Percentiles rank a stretch among this genome's conserved stretches.
phyloP scores from a whole-genome alignment of 768 basidiomycete species.

The Naganishia antarctica region DNA sequence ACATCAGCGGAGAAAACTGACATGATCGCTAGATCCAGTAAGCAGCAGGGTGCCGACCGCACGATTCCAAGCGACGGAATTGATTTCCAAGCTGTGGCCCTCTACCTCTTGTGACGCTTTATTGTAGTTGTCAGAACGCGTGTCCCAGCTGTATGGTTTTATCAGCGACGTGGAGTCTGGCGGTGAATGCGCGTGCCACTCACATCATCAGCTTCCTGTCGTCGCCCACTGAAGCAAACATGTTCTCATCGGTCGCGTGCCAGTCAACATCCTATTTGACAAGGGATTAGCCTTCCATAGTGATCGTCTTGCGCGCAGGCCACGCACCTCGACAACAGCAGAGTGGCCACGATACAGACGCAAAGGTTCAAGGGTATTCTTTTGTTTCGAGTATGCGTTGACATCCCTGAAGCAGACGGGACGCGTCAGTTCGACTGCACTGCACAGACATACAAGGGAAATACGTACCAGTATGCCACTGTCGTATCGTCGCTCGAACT shows the following conservation, averaged over 20 bases:
- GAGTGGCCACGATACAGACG: constrained; percentile 80
- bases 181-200: constrained; percentile 44
- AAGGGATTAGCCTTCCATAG: constrained; percentile 22
- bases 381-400: constrained; percentile 73
- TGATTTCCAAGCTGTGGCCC: constrained; percentile 85
- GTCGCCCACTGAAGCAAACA: constrained; percentile 93
- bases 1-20: constrained; percentile 45
- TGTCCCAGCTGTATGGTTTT: constrained; percentile 72
- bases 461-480: constrained; percentile 78
- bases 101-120: constrained; percentile 69
- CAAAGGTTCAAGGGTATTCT: constrained; percentile 74
- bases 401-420: constrained; percentile 66
- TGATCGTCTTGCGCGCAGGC: not conserved
- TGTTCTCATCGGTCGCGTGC: constrained; percentile 73
- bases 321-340: constrained; percentile 80
- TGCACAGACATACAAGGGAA: not conserved
- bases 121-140: constrained; percentile 58
- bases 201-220: constrained; percentile 91
- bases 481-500: constrained; percentile 95
- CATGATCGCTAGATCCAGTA: constrained; percentile 92
- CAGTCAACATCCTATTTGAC: constrained; percentile 85
- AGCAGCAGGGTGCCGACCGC: constrained; percentile 70
- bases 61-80: constrained; percentile 85
- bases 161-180: not conserved
- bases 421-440: not conserved